Conservation (phyloP, 768 basidiomycete genomes). For the Lactarius tabidus region DNA sequence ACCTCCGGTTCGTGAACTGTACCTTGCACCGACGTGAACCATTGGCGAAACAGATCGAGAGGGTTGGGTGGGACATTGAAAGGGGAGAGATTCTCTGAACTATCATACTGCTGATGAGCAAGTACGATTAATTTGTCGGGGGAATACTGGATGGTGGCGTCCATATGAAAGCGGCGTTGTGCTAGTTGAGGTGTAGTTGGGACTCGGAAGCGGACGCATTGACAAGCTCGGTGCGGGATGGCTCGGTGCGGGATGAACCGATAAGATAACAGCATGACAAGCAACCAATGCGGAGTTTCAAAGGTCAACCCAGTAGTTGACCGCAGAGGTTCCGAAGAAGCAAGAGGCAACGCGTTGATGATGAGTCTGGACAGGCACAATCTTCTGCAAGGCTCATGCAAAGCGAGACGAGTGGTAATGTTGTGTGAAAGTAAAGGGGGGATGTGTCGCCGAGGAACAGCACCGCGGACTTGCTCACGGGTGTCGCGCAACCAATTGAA, state of each 20-base stretch:
- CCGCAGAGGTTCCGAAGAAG: background rate
- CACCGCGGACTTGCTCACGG: background rate
- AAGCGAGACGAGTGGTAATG: no score
- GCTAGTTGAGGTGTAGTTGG: background rate
- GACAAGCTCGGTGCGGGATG: no score
- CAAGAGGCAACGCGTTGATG: background rate
- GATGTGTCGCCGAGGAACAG: background rate
- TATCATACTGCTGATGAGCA: constrained; percentile 72
- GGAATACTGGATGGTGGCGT: constrained; percentile 37
- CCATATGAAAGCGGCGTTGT: constrained; percentile 39
- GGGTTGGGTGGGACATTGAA: constrained; percentile 60
- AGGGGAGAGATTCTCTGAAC: constrained; percentile 62
- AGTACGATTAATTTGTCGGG: constrained; percentile 62
- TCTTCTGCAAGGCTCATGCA: no score
- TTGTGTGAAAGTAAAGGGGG: background rate
- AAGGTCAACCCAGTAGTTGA: background rate
- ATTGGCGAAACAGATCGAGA: constrained; percentile 77
- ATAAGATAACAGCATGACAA: background rate
- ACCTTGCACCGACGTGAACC: constrained; percentile 75
- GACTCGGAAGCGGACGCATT: background rate
- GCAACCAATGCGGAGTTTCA: background rate
- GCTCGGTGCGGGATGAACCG: background rate
- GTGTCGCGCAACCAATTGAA: background rate
- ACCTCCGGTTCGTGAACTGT: constrained; percentile 83
- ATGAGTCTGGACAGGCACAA: background rate